Conservation (phyloP, 2,329 filamentous ascomycete species). For the Pseudocercospora musae region DNA sequence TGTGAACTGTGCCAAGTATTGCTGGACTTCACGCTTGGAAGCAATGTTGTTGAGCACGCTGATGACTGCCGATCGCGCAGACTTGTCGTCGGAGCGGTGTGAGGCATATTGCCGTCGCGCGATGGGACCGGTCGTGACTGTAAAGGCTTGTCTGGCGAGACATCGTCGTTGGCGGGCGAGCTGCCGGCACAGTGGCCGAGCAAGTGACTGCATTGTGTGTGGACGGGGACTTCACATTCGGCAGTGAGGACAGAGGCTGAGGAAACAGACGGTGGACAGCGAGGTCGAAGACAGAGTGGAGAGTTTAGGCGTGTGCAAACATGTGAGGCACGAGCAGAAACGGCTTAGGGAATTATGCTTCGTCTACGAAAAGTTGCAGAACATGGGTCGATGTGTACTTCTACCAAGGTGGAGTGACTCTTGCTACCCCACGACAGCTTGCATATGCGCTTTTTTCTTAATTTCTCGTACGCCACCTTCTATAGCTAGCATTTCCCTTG, state of each 20-base stretch:
- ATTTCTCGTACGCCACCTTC: neutral
- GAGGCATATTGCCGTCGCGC: constrained; percentile 22
- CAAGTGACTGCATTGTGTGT: constrained; percentile 12
- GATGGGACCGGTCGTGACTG: constrained; percentile 1
- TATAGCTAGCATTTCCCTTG: neutral
- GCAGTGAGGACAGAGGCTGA: neutral
- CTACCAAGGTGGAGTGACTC: neutral
- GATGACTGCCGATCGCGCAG: constrained; percentile 76
- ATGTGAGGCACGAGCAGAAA: neutral
- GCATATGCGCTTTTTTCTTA: neutral
- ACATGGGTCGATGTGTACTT: neutral
- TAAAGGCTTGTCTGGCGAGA: constrained; percentile 6
- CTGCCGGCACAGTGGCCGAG: constrained; percentile 19
- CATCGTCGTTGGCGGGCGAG: constrained; percentile 15
- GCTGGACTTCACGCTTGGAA: constrained; percentile 92
- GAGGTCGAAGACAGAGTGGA: neutral
- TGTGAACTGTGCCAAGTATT: constrained; percentile 96
- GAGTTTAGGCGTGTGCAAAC: neutral
- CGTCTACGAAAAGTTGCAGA: neutral
- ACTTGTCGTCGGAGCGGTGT: constrained; percentile 47
- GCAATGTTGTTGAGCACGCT: constrained; percentile 93
- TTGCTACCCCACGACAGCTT: neutral
- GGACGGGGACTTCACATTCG: neutral
- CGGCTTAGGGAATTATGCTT: too few species aligned
- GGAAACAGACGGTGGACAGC: neutral